Conservation (phyloP, 2,329 filamentous ascomycete species). For the Pseudovirgaria hyperparasitica region DNA sequence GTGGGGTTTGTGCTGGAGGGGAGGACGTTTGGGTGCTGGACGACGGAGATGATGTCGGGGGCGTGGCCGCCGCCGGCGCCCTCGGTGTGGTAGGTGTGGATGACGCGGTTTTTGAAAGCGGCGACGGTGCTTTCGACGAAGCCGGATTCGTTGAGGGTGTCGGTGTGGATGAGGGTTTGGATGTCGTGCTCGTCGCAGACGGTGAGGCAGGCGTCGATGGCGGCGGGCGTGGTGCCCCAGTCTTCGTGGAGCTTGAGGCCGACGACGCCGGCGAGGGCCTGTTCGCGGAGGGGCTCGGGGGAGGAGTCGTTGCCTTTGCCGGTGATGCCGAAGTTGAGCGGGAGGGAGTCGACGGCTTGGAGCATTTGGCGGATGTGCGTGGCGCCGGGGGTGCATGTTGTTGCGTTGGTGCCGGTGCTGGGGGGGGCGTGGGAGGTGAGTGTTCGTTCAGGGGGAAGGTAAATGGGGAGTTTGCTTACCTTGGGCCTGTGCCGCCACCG, state of each 20-base stretch:
- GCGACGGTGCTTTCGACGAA: constrained; percentile 85
- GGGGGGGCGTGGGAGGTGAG: constrained; percentile 5
- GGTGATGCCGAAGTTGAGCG: constrained; percentile 81
- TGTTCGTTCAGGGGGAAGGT: neutral
- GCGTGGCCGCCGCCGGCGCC: constrained; percentile 90
- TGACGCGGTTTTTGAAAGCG: constrained; percentile 75
- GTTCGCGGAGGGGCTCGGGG: constrained; percentile 58
- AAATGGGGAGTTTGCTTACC: constrained; percentile 32
- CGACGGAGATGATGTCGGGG: constrained; percentile 89
- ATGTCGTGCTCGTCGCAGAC: constrained; percentile 88
- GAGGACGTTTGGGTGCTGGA: constrained; percentile 77
- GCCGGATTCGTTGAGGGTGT: constrained; percentile 93
- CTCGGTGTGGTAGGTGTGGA: constrained; percentile 96
- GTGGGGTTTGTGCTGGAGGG: constrained; percentile 90
- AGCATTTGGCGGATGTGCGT: constrained; percentile 81
- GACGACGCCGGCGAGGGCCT: constrained; percentile 70
- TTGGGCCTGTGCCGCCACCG: constrained; percentile 86
- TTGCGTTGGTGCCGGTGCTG: constrained; percentile 78
- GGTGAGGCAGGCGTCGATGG: constrained; percentile 67
- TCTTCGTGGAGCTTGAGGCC: constrained; percentile 94
- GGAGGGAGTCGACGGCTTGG: constrained; percentile 68
- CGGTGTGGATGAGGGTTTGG: constrained; percentile 88
- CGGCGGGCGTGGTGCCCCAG: constrained; percentile 84
- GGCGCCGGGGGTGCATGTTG: constrained; percentile 81
- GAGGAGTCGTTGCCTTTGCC: constrained; percentile 85